phyloP scores from a whole-genome alignment of 2,329 filamentous ascomycete species.

The Colletotrichum sp. region DNA sequence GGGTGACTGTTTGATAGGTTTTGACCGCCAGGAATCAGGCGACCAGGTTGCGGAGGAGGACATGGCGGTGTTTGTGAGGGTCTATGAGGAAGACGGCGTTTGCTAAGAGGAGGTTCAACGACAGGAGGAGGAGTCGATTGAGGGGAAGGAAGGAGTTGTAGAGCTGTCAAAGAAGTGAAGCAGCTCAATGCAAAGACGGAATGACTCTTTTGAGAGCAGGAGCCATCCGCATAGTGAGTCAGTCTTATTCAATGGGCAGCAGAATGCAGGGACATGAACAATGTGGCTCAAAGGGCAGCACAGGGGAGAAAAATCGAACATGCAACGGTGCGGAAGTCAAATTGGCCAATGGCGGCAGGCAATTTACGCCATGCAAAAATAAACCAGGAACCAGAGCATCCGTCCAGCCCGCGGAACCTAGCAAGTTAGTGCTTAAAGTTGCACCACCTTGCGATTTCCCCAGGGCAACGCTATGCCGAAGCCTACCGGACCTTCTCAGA shows the following conservation, averaged over 20 bases:
- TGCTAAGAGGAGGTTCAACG: background rate
- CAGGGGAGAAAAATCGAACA: slow-evolving; percentile 2
- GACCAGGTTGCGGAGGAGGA: slow-evolving; percentile 47
- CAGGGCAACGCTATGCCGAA: slow-evolving; percentile 10
- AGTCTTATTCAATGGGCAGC: background rate
- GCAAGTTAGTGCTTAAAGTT: background rate
- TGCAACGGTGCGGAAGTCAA: background rate
- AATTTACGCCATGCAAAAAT: background rate
- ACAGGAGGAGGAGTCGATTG: background rate
- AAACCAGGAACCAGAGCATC: slow-evolving; percentile 16
- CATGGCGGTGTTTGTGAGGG: background rate
- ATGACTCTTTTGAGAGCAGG: background rate
- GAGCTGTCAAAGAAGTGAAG: background rate
- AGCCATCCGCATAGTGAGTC: background rate
- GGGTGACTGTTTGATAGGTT: slow-evolving; percentile 80
- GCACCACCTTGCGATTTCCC: background rate
- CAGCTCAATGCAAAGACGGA: background rate
- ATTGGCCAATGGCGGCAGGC: slow-evolving; percentile 4
- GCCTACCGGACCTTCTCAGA: slow-evolving; percentile 11
- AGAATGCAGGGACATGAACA: slow-evolving; percentile 1
- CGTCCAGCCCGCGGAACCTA: background rate
- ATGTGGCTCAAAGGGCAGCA: slow-evolving; percentile 12
- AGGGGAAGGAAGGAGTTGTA: background rate
- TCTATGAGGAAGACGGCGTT: background rate
- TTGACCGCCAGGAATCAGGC: slow-evolving; percentile 74